Evolutionary conservation across 176 grass and related monocot species (phyloP), one percentile per base, ranked within the genome.

Genomic region (Cenchrus fungigraminus): DNA sequence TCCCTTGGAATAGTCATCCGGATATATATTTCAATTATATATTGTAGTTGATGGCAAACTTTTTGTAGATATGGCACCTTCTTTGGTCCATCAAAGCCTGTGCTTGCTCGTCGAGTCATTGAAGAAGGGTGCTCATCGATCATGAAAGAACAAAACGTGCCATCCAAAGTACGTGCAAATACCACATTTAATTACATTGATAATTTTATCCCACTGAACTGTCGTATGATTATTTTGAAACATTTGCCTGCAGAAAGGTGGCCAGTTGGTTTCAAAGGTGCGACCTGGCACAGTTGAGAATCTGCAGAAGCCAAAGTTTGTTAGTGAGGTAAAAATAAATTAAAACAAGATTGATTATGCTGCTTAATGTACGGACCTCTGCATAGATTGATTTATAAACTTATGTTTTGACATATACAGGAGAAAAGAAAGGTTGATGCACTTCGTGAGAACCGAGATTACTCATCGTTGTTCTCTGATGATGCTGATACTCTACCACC

Each of bases 21-120:
- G 6, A 25, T 63, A 9, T 56, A 34, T 16, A 25, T 51, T 60
- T 50, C 8, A 19, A 6, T 52, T 50, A 8, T 32, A 32, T 32
- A 32, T 12, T n/a, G 13, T 19, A 32, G 29, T 49, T 86, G 17
- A 82, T 13, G 2, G 15, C 2, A 29, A 71, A 49, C 42, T 12
- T 69, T 43, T 58, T 87, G 17, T 61, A 95, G 95, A 79, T 98
- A 91, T 68, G 95, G 95, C 51, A 93, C 59, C 52, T 98, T 98
- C 83, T 95, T 98, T 87, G 96, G 93, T 15, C 91, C 93, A 74
- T 95, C 96, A 17, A 74, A 79, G 15, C 85, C 87, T 28, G 86
- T 82, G 52, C 89, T 98, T 77, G 87, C 93, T 73, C 83, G 79
- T 42, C 81, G 93, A 17, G 87, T 98, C 17, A 95, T 98, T 8